Base-by-base conservation (phyloP, 75 land plant genomes). In the Larix kaempferi region DNA sequence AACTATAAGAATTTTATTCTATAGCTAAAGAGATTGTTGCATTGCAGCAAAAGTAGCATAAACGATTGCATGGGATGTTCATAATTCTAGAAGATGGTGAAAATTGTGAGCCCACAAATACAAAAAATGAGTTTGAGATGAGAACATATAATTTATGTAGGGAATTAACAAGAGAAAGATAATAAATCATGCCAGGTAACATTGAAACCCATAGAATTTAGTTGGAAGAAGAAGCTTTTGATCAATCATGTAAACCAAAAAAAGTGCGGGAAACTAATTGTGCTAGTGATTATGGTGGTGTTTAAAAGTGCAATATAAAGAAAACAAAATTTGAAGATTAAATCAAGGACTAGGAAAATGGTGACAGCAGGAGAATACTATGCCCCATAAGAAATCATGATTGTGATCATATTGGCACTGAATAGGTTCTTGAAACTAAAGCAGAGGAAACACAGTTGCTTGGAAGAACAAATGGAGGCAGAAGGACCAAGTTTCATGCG, bases 1-100 rank as follows among this genome's bases (percentile, higher is more conserved):
- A 95, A 74, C 81, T 95, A 15, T 89, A 94, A 27, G 87, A 96
- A 75, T 95, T 93, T 81, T 92, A 95, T 71, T 93, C 96, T 17
- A 93, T 96, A 17, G 92, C 94, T 66, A 96, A 91, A 83, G 94
- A 93, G 76, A 93, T 95, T 14, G 81, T 87, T 19, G 80, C 71
- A 8, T 71, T 95, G 59, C 91, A 93, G 82, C 84, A 90, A 56
- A 91, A 91, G 85, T 94, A 95, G 76, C 94, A 95, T 78, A 94
- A 91, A 59, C 96, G 91, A 76, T 84, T 95, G 49, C 88, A 88
- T 69, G 79, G 88, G 76, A 95, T 95, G 99, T 88, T 93, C 41
- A 84, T 81, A 67, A 89, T 90, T 56, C 78, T 95, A 26, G 92
- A 93, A 79, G 99, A 95, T 82, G 90, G 90, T 61, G 99, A 95